Evolutionary conservation across 208 protist genomes (phyloP), one percentile per base, ranked within the genome.

Genomic region (Acanthamoeba triangularis): DNA sequence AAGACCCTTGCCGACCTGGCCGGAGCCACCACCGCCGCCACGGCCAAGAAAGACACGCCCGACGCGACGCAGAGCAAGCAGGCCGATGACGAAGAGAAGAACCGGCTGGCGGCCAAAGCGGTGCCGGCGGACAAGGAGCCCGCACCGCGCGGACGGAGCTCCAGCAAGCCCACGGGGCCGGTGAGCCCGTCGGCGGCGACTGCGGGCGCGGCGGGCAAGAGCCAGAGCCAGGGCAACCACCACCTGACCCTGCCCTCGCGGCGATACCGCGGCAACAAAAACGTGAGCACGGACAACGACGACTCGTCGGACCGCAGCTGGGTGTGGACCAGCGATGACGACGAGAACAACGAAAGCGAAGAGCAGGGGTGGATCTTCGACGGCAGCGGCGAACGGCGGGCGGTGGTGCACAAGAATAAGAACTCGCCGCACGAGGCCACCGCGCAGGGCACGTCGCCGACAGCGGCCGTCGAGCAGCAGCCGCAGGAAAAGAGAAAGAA

Each of bases 271-370:
- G 18, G 52, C 52, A 56, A 56, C 16, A 56, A 56, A 14, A 56
- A 56, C 52, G 20, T 56, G 52, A 56, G 52, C 18, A 56, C 52
- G 16, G 52, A 56, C 65, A n/a, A 74, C 65, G 65, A 35, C 65
- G n/a, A 74, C 65, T 74, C 65, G 65, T 37, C 65, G 25, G 33
- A 74, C 65, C 65, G 65, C 11, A 74, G 65, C 65, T 74, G 65
- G 65, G 65, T n/a, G 33, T 74, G 65, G 65, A 74, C 25, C 33
- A 74, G 65, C 33, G 65, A 74, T 13, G 65, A 74, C 65, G 65
- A 74, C 11, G 65, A 74, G 7, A 56, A 56, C 7, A 56, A 56
- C 52, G 52, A 56, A 20, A 74, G 16, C 65, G 65, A 74, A 30
- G 65, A 74, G 65, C 65, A 35, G 33, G 65, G 65, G 11, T 74